Evolutionary conservation across 2,329 filamentous ascomycete genomes (phyloP).

Genomic region (Mycosphaerella arachidis): DNA sequence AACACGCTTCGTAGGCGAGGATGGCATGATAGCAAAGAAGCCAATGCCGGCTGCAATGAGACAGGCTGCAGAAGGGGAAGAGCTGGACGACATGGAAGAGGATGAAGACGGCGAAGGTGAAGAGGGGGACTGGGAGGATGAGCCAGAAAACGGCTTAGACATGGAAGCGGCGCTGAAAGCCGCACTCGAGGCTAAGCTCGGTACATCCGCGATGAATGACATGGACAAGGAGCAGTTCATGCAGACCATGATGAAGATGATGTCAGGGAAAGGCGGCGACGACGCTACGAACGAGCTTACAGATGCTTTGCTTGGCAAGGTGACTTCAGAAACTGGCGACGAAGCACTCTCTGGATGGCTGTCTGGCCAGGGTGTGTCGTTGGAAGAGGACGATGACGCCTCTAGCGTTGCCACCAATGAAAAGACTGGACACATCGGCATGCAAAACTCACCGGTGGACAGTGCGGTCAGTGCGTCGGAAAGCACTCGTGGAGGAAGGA

Average conservation of each 20-base stretch:
- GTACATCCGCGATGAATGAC: slow-evolving; percentile 32
- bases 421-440: slow-evolving; percentile 19
- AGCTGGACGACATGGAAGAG: slow-evolving; percentile 12
- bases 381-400: slow-evolving; percentile 29
- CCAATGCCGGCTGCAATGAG: slow-evolving; percentile 31
- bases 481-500: neutral
- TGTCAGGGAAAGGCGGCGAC: slow-evolving; percentile 38
- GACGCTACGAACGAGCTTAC: slow-evolving; percentile 42
- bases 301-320: slow-evolving; percentile 38
- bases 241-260: slow-evolving; percentile 43
- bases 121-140: slow-evolving; percentile 21
- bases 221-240: slow-evolving; percentile 42
- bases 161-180: slow-evolving; percentile 26
- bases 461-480: slow-evolving; percentile 11
- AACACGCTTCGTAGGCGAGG: slow-evolving; percentile 33
- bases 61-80: slow-evolving; percentile 24
- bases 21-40: slow-evolving; percentile 13
- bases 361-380: slow-evolving; percentile 29
- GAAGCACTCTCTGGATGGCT: slow-evolving; percentile 32
- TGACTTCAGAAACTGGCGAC: slow-evolving; percentile 23
- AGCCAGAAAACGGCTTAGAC: slow-evolving; percentile 17
- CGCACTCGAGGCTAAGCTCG: slow-evolving; percentile 29
- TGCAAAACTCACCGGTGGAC: slow-evolving; percentile 15
- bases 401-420: slow-evolving; percentile 30
- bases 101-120: slow-evolving; percentile 12